Percentiles rank a stretch among this genome's conserved stretches.
Conservation (phyloP, 805 yeast genomes). For the Cephaloascus albidus region DNA sequence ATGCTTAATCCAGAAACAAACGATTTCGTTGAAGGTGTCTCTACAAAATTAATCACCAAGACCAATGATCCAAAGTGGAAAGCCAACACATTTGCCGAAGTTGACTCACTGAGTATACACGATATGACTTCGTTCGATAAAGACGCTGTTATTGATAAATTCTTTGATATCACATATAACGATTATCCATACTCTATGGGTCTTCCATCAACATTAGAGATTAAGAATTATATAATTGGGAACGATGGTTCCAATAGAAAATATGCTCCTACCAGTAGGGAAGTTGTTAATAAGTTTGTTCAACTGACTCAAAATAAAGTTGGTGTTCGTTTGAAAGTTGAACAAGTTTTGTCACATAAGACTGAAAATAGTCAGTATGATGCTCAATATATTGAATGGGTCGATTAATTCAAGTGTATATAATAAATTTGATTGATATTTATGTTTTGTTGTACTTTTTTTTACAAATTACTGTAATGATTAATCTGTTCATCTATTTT, state of each 20-base stretch:
- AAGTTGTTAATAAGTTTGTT: constrained; percentile 57
- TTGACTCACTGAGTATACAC: constrained; percentile 15
- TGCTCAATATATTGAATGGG: constrained; percentile 31
- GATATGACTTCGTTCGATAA: constrained; percentile 3
- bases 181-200: constrained; percentile 63
- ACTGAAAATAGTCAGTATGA: constrained; percentile 30
- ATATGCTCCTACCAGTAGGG: constrained; percentile 59
- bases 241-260: constrained; percentile 55
- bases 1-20: constrained; percentile 38
- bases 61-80: constrained; percentile 42
- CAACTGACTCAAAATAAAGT: constrained; percentile 36
- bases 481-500: too few species aligned
- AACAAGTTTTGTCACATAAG: constrained; percentile 50
- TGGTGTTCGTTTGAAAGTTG: constrained; percentile 56
- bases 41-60: constrained; percentile 54
- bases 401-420: too few species aligned
- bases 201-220: constrained; percentile 62
- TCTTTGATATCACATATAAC: constrained; percentile 24
- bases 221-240: constrained; percentile 62
- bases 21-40: constrained; percentile 65
- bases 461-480: too few species aligned
- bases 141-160: constrained; percentile 20
- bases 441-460: too few species aligned
- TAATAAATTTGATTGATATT: too few species aligned
- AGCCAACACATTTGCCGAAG: constrained; percentile 31